Evolutionary conservation across 495 filamentous ascomycete genomes (phyloP).

Genomic region (Cercophora sp.): DNA sequence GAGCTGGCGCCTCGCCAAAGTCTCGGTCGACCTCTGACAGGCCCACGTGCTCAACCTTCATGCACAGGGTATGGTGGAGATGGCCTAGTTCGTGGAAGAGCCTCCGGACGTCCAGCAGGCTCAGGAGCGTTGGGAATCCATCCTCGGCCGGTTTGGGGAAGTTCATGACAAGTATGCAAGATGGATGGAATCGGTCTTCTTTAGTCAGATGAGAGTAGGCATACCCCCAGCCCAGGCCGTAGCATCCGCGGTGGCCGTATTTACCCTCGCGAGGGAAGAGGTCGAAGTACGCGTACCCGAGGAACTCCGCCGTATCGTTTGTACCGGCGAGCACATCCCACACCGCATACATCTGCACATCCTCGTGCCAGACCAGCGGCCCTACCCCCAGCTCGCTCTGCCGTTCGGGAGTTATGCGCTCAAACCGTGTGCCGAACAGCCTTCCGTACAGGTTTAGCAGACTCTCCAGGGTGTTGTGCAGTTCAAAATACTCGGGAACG

Average conservation of each 20-base stretch:
- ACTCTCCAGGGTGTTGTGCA: slow-evolving; percentile 67
- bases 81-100: slow-evolving; percentile 12
- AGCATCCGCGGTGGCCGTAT: slow-evolving; percentile 9
- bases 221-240: neutral
- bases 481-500: slow-evolving; percentile 67
- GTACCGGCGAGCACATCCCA: slow-evolving; percentile 53
- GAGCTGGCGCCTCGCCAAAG: slow-evolving; percentile 7
- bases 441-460: slow-evolving; percentile 74
- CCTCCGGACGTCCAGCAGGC: slow-evolving; percentile 1
- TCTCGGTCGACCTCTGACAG: slow-evolving; percentile 5
- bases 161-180: slow-evolving; percentile 8
- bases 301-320: slow-evolving; percentile 50
- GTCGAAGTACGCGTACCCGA: slow-evolving; percentile 72
- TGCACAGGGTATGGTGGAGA: slow-evolving; percentile 3
- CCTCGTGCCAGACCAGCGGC: slow-evolving; percentile 64
- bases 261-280: slow-evolving; percentile 63
- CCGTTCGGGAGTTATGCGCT: neutral
- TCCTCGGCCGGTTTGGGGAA: neutral
- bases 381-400: slow-evolving; percentile 36
- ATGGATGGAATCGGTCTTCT: slow-evolving; percentile 2
- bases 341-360: slow-evolving; percentile 65
- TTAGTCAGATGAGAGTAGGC: neutral
- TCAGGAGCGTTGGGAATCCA: neutral
- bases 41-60: neutral
- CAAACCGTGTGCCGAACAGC: slow-evolving; percentile 56